A percentile compares a stretch with the other conserved stretches of the same genome.
Evolutionary conservation across 1,284 basidiomycete genomes (phyloP).

Genomic region (Macrocystidia cucumis): DNA sequence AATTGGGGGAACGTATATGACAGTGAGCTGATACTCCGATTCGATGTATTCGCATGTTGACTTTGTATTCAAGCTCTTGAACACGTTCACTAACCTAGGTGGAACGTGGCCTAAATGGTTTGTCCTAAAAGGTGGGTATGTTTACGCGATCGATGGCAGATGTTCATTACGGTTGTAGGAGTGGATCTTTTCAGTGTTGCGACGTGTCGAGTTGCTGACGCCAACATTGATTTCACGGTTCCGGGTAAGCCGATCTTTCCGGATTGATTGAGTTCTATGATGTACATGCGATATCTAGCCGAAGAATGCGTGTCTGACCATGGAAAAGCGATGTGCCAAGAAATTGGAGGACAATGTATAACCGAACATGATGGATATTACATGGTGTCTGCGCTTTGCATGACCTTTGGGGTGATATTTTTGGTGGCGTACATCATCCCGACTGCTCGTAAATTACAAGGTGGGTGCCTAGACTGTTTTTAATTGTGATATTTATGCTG

Average conservation of each 20-base stretch:
- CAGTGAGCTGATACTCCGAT: conserved; percentile 41
- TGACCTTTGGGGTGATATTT: conserved; percentile 66
- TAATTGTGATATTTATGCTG: conserved; percentile 4
- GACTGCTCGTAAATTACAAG: conserved; percentile 78
- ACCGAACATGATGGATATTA: conserved; percentile 93
- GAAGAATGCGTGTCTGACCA: conserved; percentile 86
- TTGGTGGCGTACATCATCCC: conserved; percentile 80
- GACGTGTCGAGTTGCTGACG: conserved; percentile 65
- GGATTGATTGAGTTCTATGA: conserved; percentile 9
- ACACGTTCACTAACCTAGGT: conserved; percentile 95
- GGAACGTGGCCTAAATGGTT: conserved; percentile 98
- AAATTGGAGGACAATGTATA: conserved; percentile 74
- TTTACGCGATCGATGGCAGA: neutral
- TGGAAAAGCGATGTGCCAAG: conserved; percentile 75
- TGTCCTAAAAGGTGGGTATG: conserved; percentile 64
- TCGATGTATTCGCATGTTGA: conserved; percentile 1
- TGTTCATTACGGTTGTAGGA: conserved; percentile 29
- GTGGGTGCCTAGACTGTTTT: conserved; percentile 36
- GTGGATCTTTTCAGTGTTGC: conserved; percentile 85
- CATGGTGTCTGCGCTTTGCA: conserved; percentile 74
- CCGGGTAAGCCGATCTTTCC: conserved; percentile 37
- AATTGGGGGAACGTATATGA: conserved; percentile 99
- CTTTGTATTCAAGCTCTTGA: conserved; percentile 63
- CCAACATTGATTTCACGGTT: conserved; percentile 41
- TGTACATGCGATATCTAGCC: conserved; percentile 29